Evolutionary conservation across 148 eudicot genomes (phyloP).

Genomic region (Chenopodium suecicum): DNA sequence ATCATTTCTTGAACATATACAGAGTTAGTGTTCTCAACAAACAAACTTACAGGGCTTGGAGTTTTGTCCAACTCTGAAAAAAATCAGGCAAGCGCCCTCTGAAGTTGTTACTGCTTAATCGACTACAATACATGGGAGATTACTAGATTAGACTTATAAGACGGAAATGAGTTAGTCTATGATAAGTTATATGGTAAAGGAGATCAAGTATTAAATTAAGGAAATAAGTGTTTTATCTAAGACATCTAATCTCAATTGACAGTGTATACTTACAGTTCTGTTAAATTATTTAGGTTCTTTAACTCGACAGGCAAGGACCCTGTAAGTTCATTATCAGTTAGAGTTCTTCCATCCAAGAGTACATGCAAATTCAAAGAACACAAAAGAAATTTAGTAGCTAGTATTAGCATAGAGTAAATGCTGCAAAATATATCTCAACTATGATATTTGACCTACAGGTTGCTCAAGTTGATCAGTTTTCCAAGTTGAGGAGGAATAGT

Average conservation of each 20-base stretch:
- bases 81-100: slow-evolving; percentile 48
- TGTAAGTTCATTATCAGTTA: slow-evolving; percentile 45
- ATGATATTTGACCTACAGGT: slow-evolving; percentile 8
- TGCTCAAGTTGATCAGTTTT: slow-evolving; percentile 6
- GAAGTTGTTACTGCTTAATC: slow-evolving; percentile 55
- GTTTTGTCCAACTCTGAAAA: slow-evolving; percentile 41
- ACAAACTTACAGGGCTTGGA: slow-evolving; percentile 41
- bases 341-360: slow-evolving; percentile 28
- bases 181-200: too few species aligned
- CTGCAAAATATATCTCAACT: not conserved
- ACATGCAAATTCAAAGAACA: not conserved
- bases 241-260: not conserved
- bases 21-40: not conserved
- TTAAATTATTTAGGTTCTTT: slow-evolving; percentile 37
- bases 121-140: slow-evolving; percentile 25
- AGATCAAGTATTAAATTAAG: not conserved
- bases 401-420: not conserved
- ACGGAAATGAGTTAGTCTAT: not conserved
- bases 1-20: not conserved
- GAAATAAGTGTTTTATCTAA: not conserved
- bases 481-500: slow-evolving; percentile 18
- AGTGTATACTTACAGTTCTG: slow-evolving; percentile 42
- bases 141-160: not conserved
- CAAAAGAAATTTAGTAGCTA: not conserved
- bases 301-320: slow-evolving; percentile 50